Base-by-base conservation (phyloP, 1,139 yeast species). In the Blastobotrys proliferans region DNA sequence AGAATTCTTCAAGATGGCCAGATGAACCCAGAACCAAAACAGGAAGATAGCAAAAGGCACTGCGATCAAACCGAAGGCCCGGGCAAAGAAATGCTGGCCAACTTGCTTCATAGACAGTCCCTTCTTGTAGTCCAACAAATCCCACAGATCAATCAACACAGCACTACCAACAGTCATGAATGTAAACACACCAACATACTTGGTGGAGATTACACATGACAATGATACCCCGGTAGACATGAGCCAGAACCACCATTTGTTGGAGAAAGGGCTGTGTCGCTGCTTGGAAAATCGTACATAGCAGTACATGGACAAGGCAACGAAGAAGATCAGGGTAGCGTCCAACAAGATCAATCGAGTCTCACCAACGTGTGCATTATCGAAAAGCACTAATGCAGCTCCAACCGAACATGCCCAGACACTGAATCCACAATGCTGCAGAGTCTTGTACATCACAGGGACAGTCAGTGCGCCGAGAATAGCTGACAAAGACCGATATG, bases 1-100 rank as follows among this genome's bases (percentile, higher is more conserved):
- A 1, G 97, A 88, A 55, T 77, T 81, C 49, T 67, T 75, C 56
- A 94, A 76, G 35, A 92, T 73, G 30, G 79, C 74, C 64, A 94
- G 92, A 65, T 94, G 99, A 45, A 90, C 74, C 66, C 81, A 87
- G 69, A 94, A 94, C 97, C 98, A 94, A 59, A 80, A 83, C 58
- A 94, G 71, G 63, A 86, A 94, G 54, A 92, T 74, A 31, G 76
- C 52, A 61, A 92, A 86, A 24, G 99, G 99, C 25, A 88, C 66
- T 11, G 86, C 70, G 48, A 92, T 76, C 53, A 94, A 74, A 1
- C 83, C 75, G 60, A 81, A 74, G 24, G 83, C 69, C 58, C 98
- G 77, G 3, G 94, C 90, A 28, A 74, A 63, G 55, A 90, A 81
- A 63, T 94, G 98, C 61, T 79, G 74, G 26, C 69, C 54, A 50